phyloP scores from a whole-genome alignment of 2,329 filamentous ascomycete species.

The Fusarium falciforme region DNA sequence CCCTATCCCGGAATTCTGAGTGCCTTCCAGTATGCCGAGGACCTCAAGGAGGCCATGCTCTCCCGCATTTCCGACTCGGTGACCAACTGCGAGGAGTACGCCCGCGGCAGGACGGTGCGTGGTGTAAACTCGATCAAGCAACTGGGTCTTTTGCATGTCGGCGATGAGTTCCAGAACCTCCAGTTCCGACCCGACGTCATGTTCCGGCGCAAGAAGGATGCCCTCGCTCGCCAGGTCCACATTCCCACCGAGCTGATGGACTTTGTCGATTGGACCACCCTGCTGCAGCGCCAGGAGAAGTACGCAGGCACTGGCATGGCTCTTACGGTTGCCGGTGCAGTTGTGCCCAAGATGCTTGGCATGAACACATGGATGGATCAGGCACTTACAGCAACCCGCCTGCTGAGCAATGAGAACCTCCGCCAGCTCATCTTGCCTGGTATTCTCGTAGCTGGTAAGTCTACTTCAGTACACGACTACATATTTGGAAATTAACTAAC shows the following conservation, averaged over 20 bases:
- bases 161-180: slow-evolving; percentile 85
- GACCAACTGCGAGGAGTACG: slow-evolving; percentile 83
- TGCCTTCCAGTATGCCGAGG: slow-evolving; percentile 92
- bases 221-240: slow-evolving; percentile 84
- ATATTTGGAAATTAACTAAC: slow-evolving; percentile 10
- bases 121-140: slow-evolving; percentile 91
- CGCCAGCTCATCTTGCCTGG: slow-evolving; percentile 85
- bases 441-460: slow-evolving; percentile 81
- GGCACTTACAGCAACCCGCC: slow-evolving; percentile 80
- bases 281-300: slow-evolving; percentile 94
- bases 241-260: slow-evolving; percentile 90
- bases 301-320: slow-evolving; percentile 94
- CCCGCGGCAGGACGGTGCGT: slow-evolving; percentile 78
- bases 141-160: slow-evolving; percentile 87
- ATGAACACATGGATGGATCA: slow-evolving; percentile 92
- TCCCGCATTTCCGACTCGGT: slow-evolving; percentile 87
- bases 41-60: slow-evolving; percentile 91
- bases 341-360: slow-evolving; percentile 84
- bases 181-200: slow-evolving; percentile 93
- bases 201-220: slow-evolving; percentile 88
- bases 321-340: slow-evolving; percentile 86
- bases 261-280: slow-evolving; percentile 87
- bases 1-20: slow-evolving; percentile 87
- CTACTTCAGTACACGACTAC: neutral
- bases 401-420: slow-evolving; percentile 84